Evolutionary conservation across 306 rosid species (phyloP), one percentile per base, ranked within the genome.

Genomic region (Cucumis melo): DNA sequence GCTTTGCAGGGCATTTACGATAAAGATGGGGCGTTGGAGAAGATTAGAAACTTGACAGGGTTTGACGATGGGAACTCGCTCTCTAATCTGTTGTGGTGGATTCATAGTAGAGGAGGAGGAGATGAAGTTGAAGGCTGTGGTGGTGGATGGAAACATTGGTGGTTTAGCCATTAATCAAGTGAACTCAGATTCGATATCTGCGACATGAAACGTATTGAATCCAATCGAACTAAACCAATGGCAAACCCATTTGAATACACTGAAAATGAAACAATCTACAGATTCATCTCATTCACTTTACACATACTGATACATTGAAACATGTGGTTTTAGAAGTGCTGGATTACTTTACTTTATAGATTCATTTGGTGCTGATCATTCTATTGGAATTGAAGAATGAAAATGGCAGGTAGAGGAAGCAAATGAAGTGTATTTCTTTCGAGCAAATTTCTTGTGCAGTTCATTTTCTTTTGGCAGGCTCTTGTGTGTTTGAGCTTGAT

Each of bases 1-100:
- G 85, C 93, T 3, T 65, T 92, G 84, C 83, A 87, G 80, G 98
- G 90, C 19, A 6, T 87, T 77, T 90, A 83, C 60, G 88, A 90
- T 62, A 88, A 78, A 24, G 80, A 82, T 57, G 73, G 73, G 46
- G 96, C 91, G 23, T 48, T 92, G 87, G 75, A 51, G 76, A 87
- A 84, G 81, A 79, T 85, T 0, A 81, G 77, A 77, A 84, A 51
- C 57, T 86, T 92, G 86, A 86, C 23, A 3, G 89, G 89, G 48
- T 84, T 66, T 54, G 98, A 92, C 79, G 98, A 83, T 68, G 98
- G 98, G 9, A 89, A 87, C 75, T 90, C 98, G 0, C 88, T 87
- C 23, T 86, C 84, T n/a, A 92, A 92, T 84, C 88, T 92, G 7
- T 80, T 92, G 0, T 92, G 98, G 98, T 90, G 98, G 98, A 76